phyloP scores from a whole-genome alignment of 208 protist species.

The Trichomonas gallinae region DNA sequence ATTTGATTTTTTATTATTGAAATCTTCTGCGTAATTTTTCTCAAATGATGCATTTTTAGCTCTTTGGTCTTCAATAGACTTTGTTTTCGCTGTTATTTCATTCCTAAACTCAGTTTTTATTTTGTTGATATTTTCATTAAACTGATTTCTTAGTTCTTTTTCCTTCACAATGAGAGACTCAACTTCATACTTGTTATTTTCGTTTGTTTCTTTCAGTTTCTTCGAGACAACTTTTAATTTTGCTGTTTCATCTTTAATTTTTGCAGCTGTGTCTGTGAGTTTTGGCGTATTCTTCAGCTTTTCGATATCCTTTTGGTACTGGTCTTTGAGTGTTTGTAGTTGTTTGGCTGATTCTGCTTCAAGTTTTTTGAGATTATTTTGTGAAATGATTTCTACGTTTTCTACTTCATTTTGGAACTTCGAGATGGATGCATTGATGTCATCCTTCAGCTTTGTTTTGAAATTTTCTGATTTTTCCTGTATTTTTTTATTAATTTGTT shows the following conservation, averaged over 20 bases:
- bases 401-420: background rate
- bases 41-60: background rate
- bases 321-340: background rate
- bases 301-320: background rate
- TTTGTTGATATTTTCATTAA: background rate
- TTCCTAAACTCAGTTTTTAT: background rate
- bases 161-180: background rate
- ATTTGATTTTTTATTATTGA: background rate
- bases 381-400: background rate
- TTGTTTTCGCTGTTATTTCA: background rate
- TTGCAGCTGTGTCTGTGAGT: background rate
- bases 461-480: background rate
- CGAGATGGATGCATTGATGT: background rate
- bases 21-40: background rate
- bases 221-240: background rate
- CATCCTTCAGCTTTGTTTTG: background rate
- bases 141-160: background rate
- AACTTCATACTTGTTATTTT: background rate
- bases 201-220: background rate
- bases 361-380: background rate
- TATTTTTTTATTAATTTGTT: background rate
- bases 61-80: background rate
- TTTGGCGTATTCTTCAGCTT: background rate
- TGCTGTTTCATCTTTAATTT: background rate
- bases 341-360: background rate